Evolutionary conservation across 202 grass and related monocot species (phyloP).

Genomic region (Eragrostis tef): DNA sequence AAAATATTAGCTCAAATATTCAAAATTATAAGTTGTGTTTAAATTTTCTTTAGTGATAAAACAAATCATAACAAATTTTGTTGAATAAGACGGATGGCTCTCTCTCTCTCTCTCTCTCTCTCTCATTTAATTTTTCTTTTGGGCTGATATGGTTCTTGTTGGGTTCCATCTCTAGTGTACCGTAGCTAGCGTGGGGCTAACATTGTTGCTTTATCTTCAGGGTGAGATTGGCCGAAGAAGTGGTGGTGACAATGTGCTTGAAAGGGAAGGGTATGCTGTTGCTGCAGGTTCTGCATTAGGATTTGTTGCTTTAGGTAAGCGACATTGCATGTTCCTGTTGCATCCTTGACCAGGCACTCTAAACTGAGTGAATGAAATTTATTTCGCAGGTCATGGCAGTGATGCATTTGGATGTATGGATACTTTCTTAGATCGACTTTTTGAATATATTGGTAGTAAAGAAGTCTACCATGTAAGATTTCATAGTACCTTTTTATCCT

Average conservation of each 20-base stretch:
- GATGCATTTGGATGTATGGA: constrained; percentile 82
- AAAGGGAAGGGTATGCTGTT: constrained; percentile 99
- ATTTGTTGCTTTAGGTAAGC: constrained; percentile 89
- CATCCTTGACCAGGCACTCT: constrained; percentile 23
- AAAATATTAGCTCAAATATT: too few species aligned
- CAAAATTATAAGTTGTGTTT: too few species aligned
- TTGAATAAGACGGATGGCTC: too few species aligned
- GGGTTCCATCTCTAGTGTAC: constrained; percentile 12
- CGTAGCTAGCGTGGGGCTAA: not conserved
- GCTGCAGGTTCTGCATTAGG: constrained; percentile 94
- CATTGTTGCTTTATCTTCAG: constrained; percentile 46
- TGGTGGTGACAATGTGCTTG: constrained; percentile 93
- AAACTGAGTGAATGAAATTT: constrained; percentile 30
- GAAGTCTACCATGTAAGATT: constrained; percentile 77
- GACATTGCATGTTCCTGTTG: constrained; percentile 36
- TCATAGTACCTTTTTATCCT: constrained; percentile 20
- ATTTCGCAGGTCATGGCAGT: constrained; percentile 64
- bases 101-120: too few species aligned
- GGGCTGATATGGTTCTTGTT: not conserved
- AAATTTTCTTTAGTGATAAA: too few species aligned
- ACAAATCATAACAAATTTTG: too few species aligned
- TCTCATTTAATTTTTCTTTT: not conserved
- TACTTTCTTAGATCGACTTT: constrained; percentile 83
- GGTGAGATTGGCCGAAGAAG: constrained; percentile 98
- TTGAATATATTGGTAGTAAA: constrained; percentile 81